Base-by-base conservation (phyloP, 257 asterid genomes). In the Solanum piurae region DNA sequence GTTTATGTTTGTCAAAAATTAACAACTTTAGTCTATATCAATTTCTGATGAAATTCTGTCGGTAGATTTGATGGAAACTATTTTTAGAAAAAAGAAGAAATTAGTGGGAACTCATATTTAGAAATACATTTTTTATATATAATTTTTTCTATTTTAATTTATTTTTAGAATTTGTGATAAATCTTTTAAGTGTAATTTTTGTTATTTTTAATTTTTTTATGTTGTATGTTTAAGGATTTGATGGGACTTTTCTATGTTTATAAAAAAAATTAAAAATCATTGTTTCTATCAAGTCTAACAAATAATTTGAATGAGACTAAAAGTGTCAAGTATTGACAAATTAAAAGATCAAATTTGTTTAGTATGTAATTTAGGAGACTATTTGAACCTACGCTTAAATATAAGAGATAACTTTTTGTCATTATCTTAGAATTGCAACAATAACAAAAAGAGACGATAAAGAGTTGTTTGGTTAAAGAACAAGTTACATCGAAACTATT, bases 251-350 rank as follows among this genome's bases (percentile, higher is more conserved):
- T 55, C 64, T 55, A 6, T 55, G 64, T 2, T 49, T 6, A 18
- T 18, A 16, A 2, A 1, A n/a, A n/a, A n/a, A n/a, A n/a, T 4
- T 0, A 0, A 1, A 25, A 11, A 25, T 27, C 21, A 25, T 12
- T 66, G 4, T 25, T 66, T n/a, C 16, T 62, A 12, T 62, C 16
- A 62, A 62, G 27, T 62, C 16, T 62, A 62, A 62, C 25, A 62
- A 11, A 62, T 62, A 4, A 60, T 60, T 60, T 60, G 29, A 60
- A 23, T 21, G 64, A 55, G 64, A 18, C 69, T 8, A 60, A 60
- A 9, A 62, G 14, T n/a, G 7, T 23, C n/a, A 9, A 9, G 12
- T n/a, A n/a, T 62, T n/a, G 71, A 10, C 3, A 62, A 62, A 62
- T 10, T 10, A 27, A 27, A 66, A 18, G 33, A 66, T 12, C 20